These are phyloP conservation scores for Sporothrix inflata DNA, from an alignment of 2,329 filamentous ascomycete species.

Conservation along the genomic window DNA sequence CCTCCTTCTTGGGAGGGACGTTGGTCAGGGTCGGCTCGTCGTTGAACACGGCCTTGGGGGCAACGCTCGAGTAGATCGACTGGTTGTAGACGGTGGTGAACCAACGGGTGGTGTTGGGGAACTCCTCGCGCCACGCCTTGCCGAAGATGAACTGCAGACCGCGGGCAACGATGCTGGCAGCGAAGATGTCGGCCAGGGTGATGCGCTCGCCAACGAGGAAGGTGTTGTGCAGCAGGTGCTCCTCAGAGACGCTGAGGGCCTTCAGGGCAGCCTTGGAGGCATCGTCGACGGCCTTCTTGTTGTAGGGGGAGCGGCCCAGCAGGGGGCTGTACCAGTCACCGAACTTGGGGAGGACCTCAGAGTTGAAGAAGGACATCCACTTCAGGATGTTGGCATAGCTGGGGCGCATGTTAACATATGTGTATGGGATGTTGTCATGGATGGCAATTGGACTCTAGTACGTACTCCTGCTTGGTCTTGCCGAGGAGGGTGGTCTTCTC, in stretches of 20 bases:
- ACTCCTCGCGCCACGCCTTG: conserved; percentile 79
- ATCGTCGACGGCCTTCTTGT: conserved; percentile 96
- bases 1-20: conserved; percentile 73
- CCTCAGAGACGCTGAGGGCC: conserved; percentile 74
- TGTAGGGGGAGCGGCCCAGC: conserved; percentile 80
- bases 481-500: conserved; percentile 99
- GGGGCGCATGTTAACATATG: conserved; percentile 12
- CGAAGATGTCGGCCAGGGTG: conserved; percentile 93
- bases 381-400: conserved; percentile 93
- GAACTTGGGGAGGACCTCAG: conserved; percentile 74
- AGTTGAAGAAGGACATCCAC: conserved; percentile 98
- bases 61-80: conserved; percentile 82
- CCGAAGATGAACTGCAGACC: conserved; percentile 95
- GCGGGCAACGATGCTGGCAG: conserved; percentile 74
- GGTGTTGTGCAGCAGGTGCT: conserved; percentile 88
- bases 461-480: conserved; percentile 99
- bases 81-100: conserved; percentile 93
- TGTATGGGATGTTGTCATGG: background rate
- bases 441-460: conserved; percentile 25
- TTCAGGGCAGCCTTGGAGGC: conserved; percentile 68
- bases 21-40: conserved; percentile 78
- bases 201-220: conserved; percentile 98
- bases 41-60: conserved; percentile 74
- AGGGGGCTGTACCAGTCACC: conserved; percentile 86
- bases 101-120: conserved; percentile 91